Evolutionary conservation across 305 asterid genomes (phyloP).

Genomic region (Fraxinus nigra): DNA sequence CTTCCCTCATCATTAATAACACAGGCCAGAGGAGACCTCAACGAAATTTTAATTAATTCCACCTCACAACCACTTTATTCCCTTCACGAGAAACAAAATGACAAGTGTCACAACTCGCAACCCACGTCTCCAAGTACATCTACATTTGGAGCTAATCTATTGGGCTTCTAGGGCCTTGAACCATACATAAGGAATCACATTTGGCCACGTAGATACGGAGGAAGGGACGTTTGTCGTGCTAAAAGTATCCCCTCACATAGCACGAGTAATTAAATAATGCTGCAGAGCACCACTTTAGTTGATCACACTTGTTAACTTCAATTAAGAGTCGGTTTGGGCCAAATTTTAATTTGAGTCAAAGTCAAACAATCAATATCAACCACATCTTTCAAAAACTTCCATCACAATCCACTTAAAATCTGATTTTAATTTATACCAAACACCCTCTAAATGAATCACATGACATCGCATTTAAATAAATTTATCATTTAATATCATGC

Average conservation of each 20-base stretch:
- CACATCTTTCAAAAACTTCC: too few species aligned
- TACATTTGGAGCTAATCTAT: background rate
- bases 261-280: background rate
- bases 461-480: background rate
- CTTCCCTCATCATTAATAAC: background rate
- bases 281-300: background rate
- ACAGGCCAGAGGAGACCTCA: background rate
- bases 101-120: background rate
- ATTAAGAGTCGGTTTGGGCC: too few species aligned
- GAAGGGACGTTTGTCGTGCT: background rate
- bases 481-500: too few species aligned
- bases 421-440: too few species aligned
- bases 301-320: too few species aligned
- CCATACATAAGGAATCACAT: background rate
- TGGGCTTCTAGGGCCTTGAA: background rate
- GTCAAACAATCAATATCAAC: too few species aligned
- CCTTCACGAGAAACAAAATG: background rate
- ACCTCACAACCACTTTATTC: background rate
- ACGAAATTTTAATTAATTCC: background rate
- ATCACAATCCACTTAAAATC: too few species aligned
- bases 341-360: too few species aligned
- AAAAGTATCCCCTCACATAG: background rate
- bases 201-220: background rate
- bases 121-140: background rate
- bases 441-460: too few species aligned